Conservation (phyloP, 208 protist genomes). For the Blechomonas ayalai region DNA sequence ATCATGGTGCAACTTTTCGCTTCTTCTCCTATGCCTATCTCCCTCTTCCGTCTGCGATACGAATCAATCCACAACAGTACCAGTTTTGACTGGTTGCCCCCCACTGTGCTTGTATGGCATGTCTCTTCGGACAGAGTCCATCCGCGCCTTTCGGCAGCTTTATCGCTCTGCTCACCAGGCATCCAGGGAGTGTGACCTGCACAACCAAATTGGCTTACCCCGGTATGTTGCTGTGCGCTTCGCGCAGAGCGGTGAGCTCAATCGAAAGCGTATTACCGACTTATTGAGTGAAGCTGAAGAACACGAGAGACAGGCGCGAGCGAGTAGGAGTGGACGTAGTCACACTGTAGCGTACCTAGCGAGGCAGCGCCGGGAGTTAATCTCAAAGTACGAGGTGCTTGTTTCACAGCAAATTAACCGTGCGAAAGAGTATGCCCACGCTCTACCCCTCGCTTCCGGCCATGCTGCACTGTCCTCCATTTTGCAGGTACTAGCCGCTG, state of each 20-base stretch:
- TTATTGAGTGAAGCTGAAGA: slow-evolving; percentile 13
- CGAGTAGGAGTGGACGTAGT: not conserved
- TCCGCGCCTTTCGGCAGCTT: slow-evolving; percentile 47
- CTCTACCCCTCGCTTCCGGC: slow-evolving; percentile 27
- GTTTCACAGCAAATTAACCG: slow-evolving; percentile 49
- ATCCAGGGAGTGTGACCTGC: slow-evolving; percentile 29
- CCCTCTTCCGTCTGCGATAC: not conserved
- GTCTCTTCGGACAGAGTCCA: slow-evolving; percentile 32
- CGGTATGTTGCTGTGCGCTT: slow-evolving; percentile 47
- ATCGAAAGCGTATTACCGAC: slow-evolving; percentile 21
- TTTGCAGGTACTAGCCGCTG: slow-evolving; percentile 60
- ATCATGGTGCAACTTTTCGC: not conserved
- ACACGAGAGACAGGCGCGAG: not conserved
- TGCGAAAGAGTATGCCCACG: slow-evolving; percentile 18
- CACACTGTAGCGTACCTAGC: not conserved
- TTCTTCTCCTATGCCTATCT: not conserved
- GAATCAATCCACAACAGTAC: too few relatives aligned
- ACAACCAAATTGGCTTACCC: slow-evolving; percentile 32
- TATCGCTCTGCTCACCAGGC: slow-evolving; percentile 22
- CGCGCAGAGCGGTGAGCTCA: slow-evolving; percentile 18
- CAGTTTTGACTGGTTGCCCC: too few relatives aligned
- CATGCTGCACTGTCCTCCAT: slow-evolving; percentile 56
- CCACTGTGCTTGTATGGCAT: slow-evolving; percentile 14
- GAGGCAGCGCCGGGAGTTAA: slow-evolving; percentile 13
- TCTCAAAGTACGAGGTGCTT: slow-evolving; percentile 38